Percentiles rank a stretch among this genome's conserved stretches.
These are phyloP conservation scores for Teratosphaeriaceae sp. DNA, from an alignment of 2,329 filamentous ascomycete species.

Conservation along the genomic window DNA sequence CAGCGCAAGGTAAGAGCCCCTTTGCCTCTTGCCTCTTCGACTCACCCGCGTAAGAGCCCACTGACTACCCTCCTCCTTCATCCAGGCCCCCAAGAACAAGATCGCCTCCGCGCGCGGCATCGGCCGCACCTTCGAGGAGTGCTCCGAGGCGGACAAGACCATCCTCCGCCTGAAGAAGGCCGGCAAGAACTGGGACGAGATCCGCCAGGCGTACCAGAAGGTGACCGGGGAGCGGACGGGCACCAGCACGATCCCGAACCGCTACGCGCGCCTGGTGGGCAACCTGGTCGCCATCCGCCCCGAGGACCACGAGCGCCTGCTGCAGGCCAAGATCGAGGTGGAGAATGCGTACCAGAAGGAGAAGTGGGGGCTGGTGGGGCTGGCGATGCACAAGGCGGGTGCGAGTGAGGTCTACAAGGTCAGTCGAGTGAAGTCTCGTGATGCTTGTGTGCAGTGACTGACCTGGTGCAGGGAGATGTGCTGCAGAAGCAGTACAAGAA, in stretches of 20 bases:
- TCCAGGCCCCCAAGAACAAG: neutral
- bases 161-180: slow-evolving; percentile 24
- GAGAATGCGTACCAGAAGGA: slow-evolving; percentile 34
- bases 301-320: slow-evolving; percentile 29
- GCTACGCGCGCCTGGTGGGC: slow-evolving; percentile 33
- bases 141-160: slow-evolving; percentile 21
- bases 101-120: neutral
- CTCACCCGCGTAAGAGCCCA: neutral
- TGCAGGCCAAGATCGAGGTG: slow-evolving; percentile 33
- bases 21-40: neutral
- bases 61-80: neutral
- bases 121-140: slow-evolving; percentile 20
- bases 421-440: neutral
- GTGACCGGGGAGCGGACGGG: slow-evolving; percentile 29
- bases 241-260: slow-evolving; percentile 31
- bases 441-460: neutral
- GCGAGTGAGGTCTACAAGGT: slow-evolving; percentile 27
- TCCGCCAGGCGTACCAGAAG: slow-evolving; percentile 20
- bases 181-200: slow-evolving; percentile 21
- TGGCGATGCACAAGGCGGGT: slow-evolving; percentile 26
- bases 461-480: slow-evolving; percentile 18
- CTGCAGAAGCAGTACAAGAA: slow-evolving; percentile 38
- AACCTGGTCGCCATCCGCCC: slow-evolving; percentile 32
- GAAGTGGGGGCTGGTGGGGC: slow-evolving; percentile 35
- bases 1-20: neutral